Conservation (phyloP, 306 rosid species). For the Astragalus glycyphyllos region DNA sequence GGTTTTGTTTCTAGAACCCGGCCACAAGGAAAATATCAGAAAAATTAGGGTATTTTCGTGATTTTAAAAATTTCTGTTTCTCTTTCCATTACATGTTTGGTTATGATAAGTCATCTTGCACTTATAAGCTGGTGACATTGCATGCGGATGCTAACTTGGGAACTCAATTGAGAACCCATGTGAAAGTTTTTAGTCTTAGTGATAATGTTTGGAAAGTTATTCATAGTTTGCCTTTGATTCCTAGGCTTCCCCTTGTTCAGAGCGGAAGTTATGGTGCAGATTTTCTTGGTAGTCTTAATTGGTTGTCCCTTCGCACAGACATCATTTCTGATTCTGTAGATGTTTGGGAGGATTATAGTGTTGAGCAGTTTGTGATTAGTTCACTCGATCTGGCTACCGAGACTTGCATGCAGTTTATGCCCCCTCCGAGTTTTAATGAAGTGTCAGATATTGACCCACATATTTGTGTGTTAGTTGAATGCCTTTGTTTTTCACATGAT, state of each 20-base stretch:
- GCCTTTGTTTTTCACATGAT: background rate
- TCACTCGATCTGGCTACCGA: background rate
- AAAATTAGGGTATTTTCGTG: background rate
- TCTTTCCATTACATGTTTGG: background rate
- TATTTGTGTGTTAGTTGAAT: background rate
- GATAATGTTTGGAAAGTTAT: background rate
- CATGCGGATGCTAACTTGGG: no score
- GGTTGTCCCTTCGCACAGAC: background rate
- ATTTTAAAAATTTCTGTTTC: no score
- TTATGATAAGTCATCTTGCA: background rate
- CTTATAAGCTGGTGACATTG: background rate
- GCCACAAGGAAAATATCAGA: background rate
- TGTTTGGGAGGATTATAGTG: background rate
- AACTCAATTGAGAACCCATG: background rate
- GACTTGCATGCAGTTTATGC: background rate
- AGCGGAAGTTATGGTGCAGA: no score
- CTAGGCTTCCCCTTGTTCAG: background rate
- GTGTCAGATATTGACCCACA: background rate
- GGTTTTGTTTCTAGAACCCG: background rate
- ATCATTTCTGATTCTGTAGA: no score
- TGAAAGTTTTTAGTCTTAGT: background rate
- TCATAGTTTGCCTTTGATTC: background rate
- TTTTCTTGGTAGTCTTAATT: background rate
- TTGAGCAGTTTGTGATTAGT: no score
- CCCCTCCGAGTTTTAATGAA: background rate